Base-by-base conservation (phyloP, 2,329 filamentous ascomycete genomes). In the Microcyclospora pomicola region DNA sequence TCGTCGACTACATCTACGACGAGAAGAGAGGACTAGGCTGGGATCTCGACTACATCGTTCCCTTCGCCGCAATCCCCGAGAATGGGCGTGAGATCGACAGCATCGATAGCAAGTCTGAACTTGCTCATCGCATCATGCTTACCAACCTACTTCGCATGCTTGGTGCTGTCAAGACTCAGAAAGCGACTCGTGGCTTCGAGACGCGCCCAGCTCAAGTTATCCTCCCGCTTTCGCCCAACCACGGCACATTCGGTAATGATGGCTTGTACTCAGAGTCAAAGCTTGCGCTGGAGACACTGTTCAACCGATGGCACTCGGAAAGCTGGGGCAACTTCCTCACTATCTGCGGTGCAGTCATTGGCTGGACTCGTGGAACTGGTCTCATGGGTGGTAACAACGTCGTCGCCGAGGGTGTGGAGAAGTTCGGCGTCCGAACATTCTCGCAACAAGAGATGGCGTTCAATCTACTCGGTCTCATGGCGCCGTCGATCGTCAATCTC, bases 381-480 rank as follows among this genome's bases (percentile, higher is more conserved):
- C 77, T 98, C 52, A 98, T 98, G 88, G 83, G 82, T 49, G 87
- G 82, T 55, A 96, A 96, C 72, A 96, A 98, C 63, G 78, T 96
- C 52, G 87, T 96, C 48, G 91, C 91, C 28, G 88, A 96, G 61
- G 91, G 88, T 42, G 85, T 98, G 40, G 91, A 98, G 69, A 84
- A 83, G 52, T 91, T 92, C 49, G 91, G 91, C 53, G 91, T 96
- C 16, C 86, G 91, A 52, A 98, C 91, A 3, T 98, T 98, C 71
- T 96, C 88, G 9, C 91, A 96, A 66, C 86, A 94, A 60, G 91
- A 98, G 64, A 98, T 98, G 91, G 91, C 91, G 12, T 98, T 98
- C 72, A 98, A 98, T 65, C 66, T 98, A 49, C 75, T 98, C 33
- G 88, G 91, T 50, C 75, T 98, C 37, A 94, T 98, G 91, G 82